These are phyloP conservation scores for Ophiostoma piceae DNA, from an alignment of 2,329 filamentous ascomycete genomes.

Conservation along the genomic window DNA sequence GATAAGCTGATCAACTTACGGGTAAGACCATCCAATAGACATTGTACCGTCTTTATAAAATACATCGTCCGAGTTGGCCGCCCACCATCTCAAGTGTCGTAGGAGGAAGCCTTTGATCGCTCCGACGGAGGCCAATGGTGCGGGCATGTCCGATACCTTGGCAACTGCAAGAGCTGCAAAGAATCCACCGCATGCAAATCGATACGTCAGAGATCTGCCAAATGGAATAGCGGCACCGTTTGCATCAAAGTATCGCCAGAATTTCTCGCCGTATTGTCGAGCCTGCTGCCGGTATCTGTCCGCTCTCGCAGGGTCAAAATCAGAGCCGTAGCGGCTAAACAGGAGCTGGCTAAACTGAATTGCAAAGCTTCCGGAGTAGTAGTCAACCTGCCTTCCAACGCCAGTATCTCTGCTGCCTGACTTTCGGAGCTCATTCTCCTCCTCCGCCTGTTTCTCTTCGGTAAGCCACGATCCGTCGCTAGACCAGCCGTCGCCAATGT, in stretches of 20 bases:
- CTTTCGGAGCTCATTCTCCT: background rate
- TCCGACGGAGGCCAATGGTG: conserved; percentile 35
- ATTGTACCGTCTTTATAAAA: conserved; percentile 42
- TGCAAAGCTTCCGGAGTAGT: conserved; percentile 30
- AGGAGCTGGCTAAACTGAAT: conserved; percentile 36
- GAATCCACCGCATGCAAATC: conserved; percentile 42
- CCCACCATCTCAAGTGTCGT: conserved; percentile 43
- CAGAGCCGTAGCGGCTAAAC: conserved; percentile 36
- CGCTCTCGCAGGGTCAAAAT: conserved; percentile 36
- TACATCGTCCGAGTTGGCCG: conserved; percentile 33
- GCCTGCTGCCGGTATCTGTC: conserved; percentile 34
- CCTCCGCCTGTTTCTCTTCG: conserved; percentile 15
- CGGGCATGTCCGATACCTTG: conserved; percentile 34
- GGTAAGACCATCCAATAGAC: conserved; percentile 37
- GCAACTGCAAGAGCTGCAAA: conserved; percentile 40
- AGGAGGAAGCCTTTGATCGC: conserved; percentile 41
- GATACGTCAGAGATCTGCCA: conserved; percentile 42
- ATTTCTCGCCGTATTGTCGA: conserved; percentile 34
- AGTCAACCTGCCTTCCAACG: conserved; percentile 24
- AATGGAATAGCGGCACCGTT: conserved; percentile 43
- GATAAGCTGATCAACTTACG: conserved; percentile 21
- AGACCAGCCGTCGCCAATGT: conserved; percentile 25
- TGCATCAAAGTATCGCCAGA: conserved; percentile 41
- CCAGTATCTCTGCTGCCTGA: conserved; percentile 4
- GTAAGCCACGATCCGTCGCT: conserved; percentile 25